Evolutionary conservation across 2,329 filamentous ascomycete species (phyloP), one percentile per base, ranked within the genome.

Genomic region (Penicillium sclerotigenum): DNA sequence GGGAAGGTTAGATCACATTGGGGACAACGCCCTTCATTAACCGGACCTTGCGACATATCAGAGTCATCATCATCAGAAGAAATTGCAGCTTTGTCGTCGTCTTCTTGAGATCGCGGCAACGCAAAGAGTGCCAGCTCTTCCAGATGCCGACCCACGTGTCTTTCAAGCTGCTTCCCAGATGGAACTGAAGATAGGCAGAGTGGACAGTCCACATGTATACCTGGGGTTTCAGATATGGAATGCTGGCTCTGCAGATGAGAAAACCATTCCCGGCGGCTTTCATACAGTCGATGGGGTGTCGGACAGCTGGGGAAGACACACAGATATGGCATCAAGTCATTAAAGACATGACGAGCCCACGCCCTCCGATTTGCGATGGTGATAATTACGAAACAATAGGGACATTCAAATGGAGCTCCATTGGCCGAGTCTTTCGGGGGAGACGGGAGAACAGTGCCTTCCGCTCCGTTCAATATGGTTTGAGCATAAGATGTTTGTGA

Each of bases 271-370:
- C 49, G 45, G 22, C 64, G 57, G 29, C 59, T 59, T n/a, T 51
- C 56, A 36, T 67, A 69, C 0, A 65, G 48, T 16, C 45, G 53
- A 18, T 62, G 61, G 0, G 67, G 59, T 0, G 50, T 59, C 0
- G 46, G 4, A 38, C 76, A 78, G 0, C 59, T 48, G 3, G 59
- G 31, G 0, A 65, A 64, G 0, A 75, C 38, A 36, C 76, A 78
- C 0, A 68, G 57, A 29, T 78, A 79, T 0, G 75, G 76, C 10
- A 70, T 65, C 1, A 79, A 56, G 33, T 79, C 76, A 3, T 54
- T 52, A 40, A 73, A 74, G 0, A 79, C 61, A 47, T 79, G 77
- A 5, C 65, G 73, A 57, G 66, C 69, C 75, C 75, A 78, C 0
- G 68, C 58, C 1, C 22, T n/a, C 13, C 46, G 59, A 9, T 58